These are phyloP conservation scores for Ampelomyces quisqualis DNA, from an alignment of 2,329 filamentous ascomycete species.

Conservation along the genomic window DNA sequence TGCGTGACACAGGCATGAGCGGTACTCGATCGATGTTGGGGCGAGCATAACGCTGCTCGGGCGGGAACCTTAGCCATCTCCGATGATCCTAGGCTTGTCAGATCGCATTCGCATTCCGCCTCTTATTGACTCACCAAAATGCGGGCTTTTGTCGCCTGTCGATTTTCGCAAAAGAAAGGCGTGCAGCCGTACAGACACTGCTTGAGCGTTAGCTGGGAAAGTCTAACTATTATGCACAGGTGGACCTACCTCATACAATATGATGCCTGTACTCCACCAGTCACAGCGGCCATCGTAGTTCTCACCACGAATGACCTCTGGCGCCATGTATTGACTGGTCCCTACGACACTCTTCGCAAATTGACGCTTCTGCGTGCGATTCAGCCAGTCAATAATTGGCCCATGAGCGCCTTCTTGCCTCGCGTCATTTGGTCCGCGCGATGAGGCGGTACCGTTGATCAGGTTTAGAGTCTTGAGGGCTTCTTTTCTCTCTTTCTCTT, in stretches of 20 bases:
- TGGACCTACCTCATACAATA: constrained; percentile 71
- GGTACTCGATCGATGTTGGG: constrained; percentile 51
- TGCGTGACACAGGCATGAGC: constrained; percentile 59
- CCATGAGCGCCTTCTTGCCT: constrained; percentile 29
- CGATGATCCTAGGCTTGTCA: constrained; percentile 61
- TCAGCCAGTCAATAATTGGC: constrained; percentile 46
- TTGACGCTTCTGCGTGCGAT: constrained; percentile 59
- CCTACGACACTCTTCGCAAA: constrained; percentile 85
- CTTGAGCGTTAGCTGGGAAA: constrained; percentile 33
- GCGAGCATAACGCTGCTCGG: constrained; percentile 53
- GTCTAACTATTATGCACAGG: not conserved
- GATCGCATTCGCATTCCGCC: not conserved
- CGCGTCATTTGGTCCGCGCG: constrained; percentile 18
- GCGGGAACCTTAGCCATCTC: constrained; percentile 69
- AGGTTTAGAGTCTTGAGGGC: constrained; percentile 50
- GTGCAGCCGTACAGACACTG: constrained; percentile 87
- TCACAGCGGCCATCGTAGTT: constrained; percentile 91
- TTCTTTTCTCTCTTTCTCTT: constrained; percentile 52
- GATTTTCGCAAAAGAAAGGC: constrained; percentile 80
- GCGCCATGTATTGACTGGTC: constrained; percentile 98
- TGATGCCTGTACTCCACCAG: constrained; percentile 95
- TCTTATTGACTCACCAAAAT: constrained; percentile 63
- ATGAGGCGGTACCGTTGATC: constrained; percentile 36
- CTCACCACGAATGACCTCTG: constrained; percentile 81
- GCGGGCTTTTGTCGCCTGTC: constrained; percentile 80